A percentile compares a stretch with the other conserved stretches of the same genome.
These are phyloP conservation scores for Schizonepeta tenuifolia DNA, from an alignment of 257 asterid species.

Conservation along the genomic window DNA sequence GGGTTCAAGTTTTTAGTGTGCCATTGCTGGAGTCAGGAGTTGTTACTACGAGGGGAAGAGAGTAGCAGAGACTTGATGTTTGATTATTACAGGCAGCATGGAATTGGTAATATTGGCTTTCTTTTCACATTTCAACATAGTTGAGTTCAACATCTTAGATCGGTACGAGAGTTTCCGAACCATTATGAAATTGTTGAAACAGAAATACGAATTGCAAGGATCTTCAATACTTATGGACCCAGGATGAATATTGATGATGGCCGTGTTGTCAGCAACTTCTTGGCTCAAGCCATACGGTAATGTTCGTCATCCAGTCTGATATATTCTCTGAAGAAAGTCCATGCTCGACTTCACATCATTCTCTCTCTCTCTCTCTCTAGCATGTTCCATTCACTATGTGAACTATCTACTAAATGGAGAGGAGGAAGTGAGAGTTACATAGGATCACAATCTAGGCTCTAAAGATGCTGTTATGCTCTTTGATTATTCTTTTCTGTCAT, in stretches of 20 bases:
- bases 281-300: conserved; percentile 98
- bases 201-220: conserved; percentile 94
- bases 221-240: conserved; percentile 96
- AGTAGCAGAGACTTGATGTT: conserved; percentile 97
- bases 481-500: neutral
- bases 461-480: neutral
- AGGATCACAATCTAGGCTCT: neutral
- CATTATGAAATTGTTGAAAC: conserved; percentile 22
- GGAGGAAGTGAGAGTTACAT: neutral
- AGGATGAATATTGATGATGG: conserved; percentile 98
- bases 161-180: conserved; percentile 14
- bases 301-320: conserved; percentile 2
- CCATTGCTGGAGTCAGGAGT: conserved; percentile 84
- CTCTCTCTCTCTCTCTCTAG: neutral
- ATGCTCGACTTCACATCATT: neutral
- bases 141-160: neutral
- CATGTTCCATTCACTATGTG: neutral
- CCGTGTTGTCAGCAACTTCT: conserved; percentile 96
- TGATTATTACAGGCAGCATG: conserved; percentile 94
- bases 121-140: neutral
- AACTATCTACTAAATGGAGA: neutral
- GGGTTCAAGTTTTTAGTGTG: conserved; percentile 1
- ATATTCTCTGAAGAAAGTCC: neutral
- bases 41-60: conserved; percentile 96
- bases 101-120: conserved; percentile 58